Percentiles rank a stretch among this genome's conserved stretches.
Evolutionary conservation across 352 stramenopile species (phyloP).

Genomic region (Globisporangium barbulae): DNA sequence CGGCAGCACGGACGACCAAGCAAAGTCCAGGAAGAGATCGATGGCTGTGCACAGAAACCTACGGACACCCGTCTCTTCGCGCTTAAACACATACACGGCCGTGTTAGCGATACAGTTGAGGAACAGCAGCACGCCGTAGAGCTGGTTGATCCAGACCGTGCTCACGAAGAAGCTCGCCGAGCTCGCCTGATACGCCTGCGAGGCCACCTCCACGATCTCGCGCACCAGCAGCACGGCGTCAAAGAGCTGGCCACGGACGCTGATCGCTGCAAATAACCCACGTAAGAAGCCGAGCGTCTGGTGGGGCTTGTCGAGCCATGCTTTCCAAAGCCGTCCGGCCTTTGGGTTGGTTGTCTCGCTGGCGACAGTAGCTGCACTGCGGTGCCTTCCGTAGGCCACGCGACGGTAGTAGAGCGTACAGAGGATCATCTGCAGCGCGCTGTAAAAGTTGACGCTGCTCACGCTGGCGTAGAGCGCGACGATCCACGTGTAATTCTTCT

Average conservation of each 20-base stretch:
- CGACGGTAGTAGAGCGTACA: constrained; percentile 10
- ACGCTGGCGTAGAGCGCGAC: constrained; percentile 12
- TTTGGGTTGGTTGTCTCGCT: neutral
- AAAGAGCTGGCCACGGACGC: constrained; percentile 23
- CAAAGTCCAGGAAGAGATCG: constrained; percentile 28
- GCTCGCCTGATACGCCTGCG: constrained; percentile 28
- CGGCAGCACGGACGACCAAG: constrained; percentile 26
- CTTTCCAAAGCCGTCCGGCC: neutral
- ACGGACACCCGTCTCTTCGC: constrained; percentile 20
- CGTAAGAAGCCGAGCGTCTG: neutral
- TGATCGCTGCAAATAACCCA: constrained; percentile 10
- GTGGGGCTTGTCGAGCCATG: neutral
- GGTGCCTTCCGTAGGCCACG: constrained; percentile 3
- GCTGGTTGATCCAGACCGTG: constrained; percentile 31
- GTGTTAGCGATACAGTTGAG: constrained; percentile 28
- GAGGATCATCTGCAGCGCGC: constrained; percentile 8
- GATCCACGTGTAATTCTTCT: constrained; percentile 12
- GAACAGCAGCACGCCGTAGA: constrained; percentile 23
- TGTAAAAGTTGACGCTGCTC: constrained; percentile 15
- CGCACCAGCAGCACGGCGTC: constrained; percentile 21
- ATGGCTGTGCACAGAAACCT: constrained; percentile 24
- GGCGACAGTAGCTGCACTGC: neutral
- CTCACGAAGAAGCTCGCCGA: constrained; percentile 24
- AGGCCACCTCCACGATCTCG: constrained; percentile 24
- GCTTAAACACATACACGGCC: constrained; percentile 20